A percentile compares a stretch with the other conserved stretches of the same genome.
Evolutionary conservation across 257 asterid genomes (phyloP).

Genomic region (Hygrophila difformis): DNA sequence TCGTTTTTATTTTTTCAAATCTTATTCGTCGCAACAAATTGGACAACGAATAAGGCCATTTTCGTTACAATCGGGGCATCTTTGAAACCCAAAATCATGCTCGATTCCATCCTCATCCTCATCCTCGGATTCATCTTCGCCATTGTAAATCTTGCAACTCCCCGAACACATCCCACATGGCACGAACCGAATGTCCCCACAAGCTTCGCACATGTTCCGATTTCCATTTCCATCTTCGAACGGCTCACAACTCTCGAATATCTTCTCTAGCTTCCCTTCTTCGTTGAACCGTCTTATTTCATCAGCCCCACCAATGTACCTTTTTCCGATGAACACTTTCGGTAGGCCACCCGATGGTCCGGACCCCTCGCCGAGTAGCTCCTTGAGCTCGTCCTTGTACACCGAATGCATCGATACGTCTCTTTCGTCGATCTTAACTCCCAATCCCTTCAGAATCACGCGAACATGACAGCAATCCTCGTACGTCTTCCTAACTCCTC

Average conservation of each 20-base stretch:
- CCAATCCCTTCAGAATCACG: slow-evolving; percentile 55
- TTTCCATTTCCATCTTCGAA: slow-evolving; percentile 26
- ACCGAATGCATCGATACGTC: slow-evolving; percentile 95
- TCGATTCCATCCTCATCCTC: slow-evolving; percentile 22
- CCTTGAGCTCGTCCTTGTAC: slow-evolving; percentile 77
- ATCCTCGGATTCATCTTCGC: slow-evolving; percentile 35
- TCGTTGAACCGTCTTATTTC: slow-evolving; percentile 69
- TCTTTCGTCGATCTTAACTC: slow-evolving; percentile 73
- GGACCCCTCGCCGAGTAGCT: slow-evolving; percentile 40
- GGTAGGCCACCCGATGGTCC: slow-evolving; percentile 41
- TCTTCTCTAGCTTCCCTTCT: slow-evolving; percentile 64
- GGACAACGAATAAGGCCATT: slow-evolving; percentile 82
- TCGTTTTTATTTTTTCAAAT: too few species aligned
- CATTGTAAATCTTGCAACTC: slow-evolving; percentile 73
- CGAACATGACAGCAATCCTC: slow-evolving; percentile 92
- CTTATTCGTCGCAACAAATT: slow-evolving; percentile 55
- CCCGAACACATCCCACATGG: slow-evolving; percentile 94
- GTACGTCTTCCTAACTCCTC: slow-evolving; percentile 89
- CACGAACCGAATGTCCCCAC: slow-evolving; percentile 79
- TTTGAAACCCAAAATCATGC: slow-evolving; percentile 56
- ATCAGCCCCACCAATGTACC: slow-evolving; percentile 71
- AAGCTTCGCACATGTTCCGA: slow-evolving; percentile 49
- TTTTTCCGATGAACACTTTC: slow-evolving; percentile 49
- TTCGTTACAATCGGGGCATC: slow-evolving; percentile 85
- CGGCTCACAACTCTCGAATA: slow-evolving; percentile 52